A percentile compares a stretch with the other conserved stretches of the same genome.
These are phyloP conservation scores for Boletus rufocinnamomeus DNA, from an alignment of 768 basidiomycete species.

Conservation along the genomic window DNA sequence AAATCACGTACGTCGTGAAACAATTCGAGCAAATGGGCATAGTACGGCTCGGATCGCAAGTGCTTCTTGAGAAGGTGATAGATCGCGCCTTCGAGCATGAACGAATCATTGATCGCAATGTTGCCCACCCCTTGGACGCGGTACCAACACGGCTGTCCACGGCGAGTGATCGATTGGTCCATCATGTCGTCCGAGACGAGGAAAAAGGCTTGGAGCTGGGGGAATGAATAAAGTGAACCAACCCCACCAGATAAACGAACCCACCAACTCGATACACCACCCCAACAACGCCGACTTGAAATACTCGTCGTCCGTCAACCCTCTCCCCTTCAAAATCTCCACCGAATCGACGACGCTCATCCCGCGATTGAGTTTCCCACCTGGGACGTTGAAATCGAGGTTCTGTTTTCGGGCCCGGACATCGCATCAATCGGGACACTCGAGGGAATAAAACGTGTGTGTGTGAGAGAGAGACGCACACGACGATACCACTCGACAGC, in stretches of 20 bases:
- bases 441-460: not conserved
- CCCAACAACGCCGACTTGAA: conserved; percentile 85
- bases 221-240: not conserved
- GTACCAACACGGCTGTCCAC: conserved; percentile 97
- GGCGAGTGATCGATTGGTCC: conserved; percentile 91
- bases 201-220: conserved; percentile 95
- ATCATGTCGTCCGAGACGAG: conserved; percentile 93
- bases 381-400: conserved; percentile 92
- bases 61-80: conserved; percentile 87
- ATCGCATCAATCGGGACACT: not conserved
- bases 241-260: conserved; percentile 30
- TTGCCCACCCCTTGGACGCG: conserved; percentile 57
- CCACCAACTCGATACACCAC: conserved; percentile 93
- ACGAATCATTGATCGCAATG: conserved; percentile 94
- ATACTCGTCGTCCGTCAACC: conserved; percentile 82
- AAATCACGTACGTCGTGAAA: conserved; percentile 72
- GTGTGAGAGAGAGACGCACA: conserved; percentile 50
- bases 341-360: conserved; percentile 93
- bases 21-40: conserved; percentile 86
- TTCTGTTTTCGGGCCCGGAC: conserved; percentile 48
- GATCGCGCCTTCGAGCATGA: conserved; percentile 95
- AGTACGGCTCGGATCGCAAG: conserved; percentile 79
- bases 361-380: conserved; percentile 96
- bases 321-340: conserved; percentile 77
- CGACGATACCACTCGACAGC: conserved; percentile 74